Percentiles rank a stretch among this genome's conserved stretches.
Conservation (phyloP, 2,329 filamentous ascomycete species). For the Samsoniella hepiali region DNA sequence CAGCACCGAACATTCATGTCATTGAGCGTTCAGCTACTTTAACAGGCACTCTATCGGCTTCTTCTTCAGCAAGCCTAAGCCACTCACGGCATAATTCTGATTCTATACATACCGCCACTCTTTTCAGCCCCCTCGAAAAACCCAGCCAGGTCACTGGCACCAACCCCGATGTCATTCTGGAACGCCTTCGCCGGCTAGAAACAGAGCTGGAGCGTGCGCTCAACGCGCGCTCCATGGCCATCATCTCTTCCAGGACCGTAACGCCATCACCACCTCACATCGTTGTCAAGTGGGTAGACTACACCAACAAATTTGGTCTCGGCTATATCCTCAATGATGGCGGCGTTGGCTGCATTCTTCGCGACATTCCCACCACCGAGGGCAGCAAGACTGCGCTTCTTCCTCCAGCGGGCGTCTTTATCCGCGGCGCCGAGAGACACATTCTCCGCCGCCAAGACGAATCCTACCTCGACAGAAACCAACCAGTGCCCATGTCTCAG, state of each 20-base stretch:
- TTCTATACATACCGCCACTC: slow-evolving; percentile 40
- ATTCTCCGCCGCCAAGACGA: slow-evolving; percentile 59
- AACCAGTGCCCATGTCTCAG: slow-evolving; percentile 61
- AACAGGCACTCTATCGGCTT: slow-evolving; percentile 28
- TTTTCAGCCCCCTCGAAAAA: slow-evolving; percentile 56
- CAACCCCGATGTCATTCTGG: slow-evolving; percentile 55
- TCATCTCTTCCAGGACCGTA: slow-evolving; percentile 53
- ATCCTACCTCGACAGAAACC: slow-evolving; percentile 54
- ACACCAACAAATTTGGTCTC: slow-evolving; percentile 81
- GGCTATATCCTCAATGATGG: slow-evolving; percentile 82
- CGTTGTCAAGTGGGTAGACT: slow-evolving; percentile 81
- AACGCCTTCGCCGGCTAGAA: slow-evolving; percentile 55
- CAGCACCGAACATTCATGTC: slow-evolving; percentile 28
- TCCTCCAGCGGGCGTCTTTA: slow-evolving; percentile 69
- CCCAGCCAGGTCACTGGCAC: slow-evolving; percentile 50
- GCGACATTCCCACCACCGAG: slow-evolving; percentile 52
- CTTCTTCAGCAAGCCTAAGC: slow-evolving; percentile 25
- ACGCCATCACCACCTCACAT: slow-evolving; percentile 58
- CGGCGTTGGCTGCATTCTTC: slow-evolving; percentile 69
- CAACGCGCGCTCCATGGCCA: slow-evolving; percentile 61
- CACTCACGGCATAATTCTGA: slow-evolving; percentile 30
- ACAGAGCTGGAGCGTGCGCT: slow-evolving; percentile 59
- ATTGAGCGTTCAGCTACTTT: slow-evolving; percentile 31
- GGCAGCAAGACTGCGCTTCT: slow-evolving; percentile 50
- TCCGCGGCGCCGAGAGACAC: slow-evolving; percentile 68